Evolutionary conservation across 306 rosid genomes (phyloP).

Genomic region (Dryas octopetala): DNA sequence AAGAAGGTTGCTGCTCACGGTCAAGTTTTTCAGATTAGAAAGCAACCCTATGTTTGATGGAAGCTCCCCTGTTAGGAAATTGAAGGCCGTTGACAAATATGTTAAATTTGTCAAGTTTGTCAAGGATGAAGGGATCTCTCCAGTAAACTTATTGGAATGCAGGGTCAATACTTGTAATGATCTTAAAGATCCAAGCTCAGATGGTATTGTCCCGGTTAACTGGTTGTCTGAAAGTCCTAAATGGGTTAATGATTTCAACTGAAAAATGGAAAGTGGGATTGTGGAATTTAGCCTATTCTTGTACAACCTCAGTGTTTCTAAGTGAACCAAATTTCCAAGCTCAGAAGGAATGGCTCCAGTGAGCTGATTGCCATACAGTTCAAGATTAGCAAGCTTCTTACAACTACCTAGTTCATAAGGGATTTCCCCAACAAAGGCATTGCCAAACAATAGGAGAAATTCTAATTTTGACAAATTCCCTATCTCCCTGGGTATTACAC

Average conservation of each 20-base stretch:
- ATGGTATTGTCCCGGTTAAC: conserved; percentile 61
- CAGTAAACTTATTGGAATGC: conserved; percentile 61
- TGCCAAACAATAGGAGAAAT: conserved; percentile 38
- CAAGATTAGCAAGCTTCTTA: conserved; percentile 48
- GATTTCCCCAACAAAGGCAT: conserved; percentile 59
- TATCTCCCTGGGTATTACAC: conserved; percentile 55
- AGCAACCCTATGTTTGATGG: conserved; percentile 68
- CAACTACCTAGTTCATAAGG: conserved; percentile 62
- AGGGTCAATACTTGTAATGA: conserved; percentile 61
- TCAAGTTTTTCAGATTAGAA: conserved; percentile 56
- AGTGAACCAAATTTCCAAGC: conserved; percentile 56
- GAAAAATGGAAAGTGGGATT: conserved; percentile 61
- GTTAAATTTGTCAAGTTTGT: conserved; percentile 67
- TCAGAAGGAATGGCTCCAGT: conserved; percentile 64
- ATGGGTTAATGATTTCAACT: conserved; percentile 51
- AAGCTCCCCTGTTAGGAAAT: conserved; percentile 71
- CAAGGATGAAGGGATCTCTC: conserved; percentile 64
- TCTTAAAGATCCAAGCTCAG: conserved; percentile 62
- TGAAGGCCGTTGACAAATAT: conserved; percentile 52
- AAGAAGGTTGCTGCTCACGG: conserved; percentile 36
- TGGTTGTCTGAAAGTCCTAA: conserved; percentile 63
- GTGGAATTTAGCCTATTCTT: conserved; percentile 57
- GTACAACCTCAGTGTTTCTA: conserved; percentile 48
- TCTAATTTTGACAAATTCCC: conserved; percentile 59
- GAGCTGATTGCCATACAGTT: conserved; percentile 49